Conservation (phyloP, 2,329 filamentous ascomycete species). For the Fusarium sarcochroum region DNA sequence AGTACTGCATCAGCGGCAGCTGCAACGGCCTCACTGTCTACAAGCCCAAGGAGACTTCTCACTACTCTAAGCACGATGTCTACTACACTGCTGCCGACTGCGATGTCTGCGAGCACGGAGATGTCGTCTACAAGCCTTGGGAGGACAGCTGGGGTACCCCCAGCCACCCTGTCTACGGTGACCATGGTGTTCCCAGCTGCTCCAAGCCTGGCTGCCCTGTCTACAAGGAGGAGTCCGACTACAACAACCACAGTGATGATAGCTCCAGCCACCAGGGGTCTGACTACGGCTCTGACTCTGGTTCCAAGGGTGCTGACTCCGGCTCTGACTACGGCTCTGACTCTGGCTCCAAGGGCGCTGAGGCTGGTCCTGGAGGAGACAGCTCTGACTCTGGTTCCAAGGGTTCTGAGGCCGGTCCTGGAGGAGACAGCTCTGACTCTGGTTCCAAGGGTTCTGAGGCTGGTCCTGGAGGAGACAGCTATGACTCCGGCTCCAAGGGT, state of each 20-base stretch:
- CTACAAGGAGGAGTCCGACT: not conserved
- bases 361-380: not conserved
- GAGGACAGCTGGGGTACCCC: slow-evolving; percentile 34
- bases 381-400: not conserved
- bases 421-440: not conserved
- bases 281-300: not conserved
- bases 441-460: not conserved
- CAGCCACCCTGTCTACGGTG: slow-evolving; percentile 3
- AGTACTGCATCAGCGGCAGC: slow-evolving; percentile 28
- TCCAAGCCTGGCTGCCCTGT: slow-evolving; percentile 18
- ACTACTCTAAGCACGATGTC: slow-evolving; percentile 30
- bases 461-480: not conserved
- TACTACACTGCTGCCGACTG: slow-evolving; percentile 37
- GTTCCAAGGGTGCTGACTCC: not conserved
- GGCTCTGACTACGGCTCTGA: not conserved
- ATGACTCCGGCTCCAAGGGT: not conserved
- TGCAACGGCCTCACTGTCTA: slow-evolving; percentile 44
- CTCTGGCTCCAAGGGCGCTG: not conserved
- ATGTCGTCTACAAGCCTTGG: slow-evolving; percentile 45
- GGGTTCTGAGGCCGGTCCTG: not conserved
- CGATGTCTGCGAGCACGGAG: slow-evolving; percentile 27
- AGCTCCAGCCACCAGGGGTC: not conserved
- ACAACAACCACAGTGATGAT: not conserved
- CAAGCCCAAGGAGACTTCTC: slow-evolving; percentile 41
- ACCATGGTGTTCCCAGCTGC: slow-evolving; percentile 15